Evolutionary conservation across 1,284 basidiomycete species (phyloP).

Genomic region (Puccinia hordei): DNA sequence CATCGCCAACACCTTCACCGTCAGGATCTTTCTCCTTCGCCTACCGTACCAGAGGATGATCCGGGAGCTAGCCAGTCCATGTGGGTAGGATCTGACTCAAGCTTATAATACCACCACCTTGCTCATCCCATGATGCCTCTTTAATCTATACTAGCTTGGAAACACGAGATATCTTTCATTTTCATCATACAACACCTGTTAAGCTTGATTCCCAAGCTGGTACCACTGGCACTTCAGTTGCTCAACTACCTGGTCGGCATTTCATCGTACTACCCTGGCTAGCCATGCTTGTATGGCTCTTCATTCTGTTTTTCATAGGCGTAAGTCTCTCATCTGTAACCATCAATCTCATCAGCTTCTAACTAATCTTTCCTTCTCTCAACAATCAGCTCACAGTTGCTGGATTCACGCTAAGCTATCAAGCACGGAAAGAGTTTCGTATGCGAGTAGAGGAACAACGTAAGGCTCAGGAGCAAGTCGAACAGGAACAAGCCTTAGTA

Average conservation of each 20-base stretch:
- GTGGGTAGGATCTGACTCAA: neutral
- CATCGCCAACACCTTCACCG: neutral
- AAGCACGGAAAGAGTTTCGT: slow-evolving; percentile 47
- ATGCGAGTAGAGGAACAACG: slow-evolving; percentile 37
- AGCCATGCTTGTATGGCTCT: slow-evolving; percentile 1
- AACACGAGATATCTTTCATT: neutral
- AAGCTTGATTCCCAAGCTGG: slow-evolving; percentile 23
- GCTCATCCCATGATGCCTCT: neutral
- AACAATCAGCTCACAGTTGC: slow-evolving; percentile 38
- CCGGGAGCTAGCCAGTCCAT: neutral
- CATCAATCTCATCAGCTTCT: neutral
- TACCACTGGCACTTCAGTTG: slow-evolving; percentile 4
- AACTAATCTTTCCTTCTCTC: too few species aligned
- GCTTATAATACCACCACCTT: too few species aligned
- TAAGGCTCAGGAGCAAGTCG: neutral
- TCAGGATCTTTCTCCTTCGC: neutral
- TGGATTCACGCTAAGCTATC: slow-evolving; percentile 36
- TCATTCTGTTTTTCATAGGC: slow-evolving; percentile 23
- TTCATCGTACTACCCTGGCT: slow-evolving; percentile 39
- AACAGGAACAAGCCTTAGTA: neutral
- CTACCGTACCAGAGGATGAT: neutral
- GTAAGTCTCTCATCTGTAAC: neutral
- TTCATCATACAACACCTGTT: neutral
- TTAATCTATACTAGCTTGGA: neutral
- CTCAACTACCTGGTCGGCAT: slow-evolving; percentile 39